Percentiles rank a stretch among this genome's conserved stretches.
These are phyloP conservation scores for Candida ulmi DNA, from an alignment of 805 yeast genomes.

Conservation along the genomic window DNA sequence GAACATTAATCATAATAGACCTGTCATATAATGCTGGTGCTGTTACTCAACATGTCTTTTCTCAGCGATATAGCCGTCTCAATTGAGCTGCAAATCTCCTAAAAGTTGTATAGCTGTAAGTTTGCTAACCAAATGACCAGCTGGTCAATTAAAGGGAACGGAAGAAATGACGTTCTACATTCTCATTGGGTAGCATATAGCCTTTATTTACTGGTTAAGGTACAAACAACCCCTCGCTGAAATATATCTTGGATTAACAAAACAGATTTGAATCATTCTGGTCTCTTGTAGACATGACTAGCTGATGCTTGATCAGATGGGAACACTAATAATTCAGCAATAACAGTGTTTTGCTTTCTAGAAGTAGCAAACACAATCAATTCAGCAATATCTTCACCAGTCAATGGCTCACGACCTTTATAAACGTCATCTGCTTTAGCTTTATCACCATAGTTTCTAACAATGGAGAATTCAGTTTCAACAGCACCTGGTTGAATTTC, in stretches of 20 bases:
- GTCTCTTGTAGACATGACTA: conserved; percentile 51
- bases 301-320: conserved; percentile 85
- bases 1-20: too few relatives aligned
- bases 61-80: too few relatives aligned
- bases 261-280: conserved; percentile 28
- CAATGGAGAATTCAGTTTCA: conserved; percentile 59
- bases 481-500: conserved; percentile 69
- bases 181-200: too few relatives aligned
- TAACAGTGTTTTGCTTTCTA: conserved; percentile 52
- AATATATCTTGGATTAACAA: not conserved
- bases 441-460: conserved; percentile 54
- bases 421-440: conserved; percentile 51
- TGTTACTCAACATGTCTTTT: too few relatives aligned
- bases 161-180: too few relatives aligned
- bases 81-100: too few relatives aligned
- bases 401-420: conserved; percentile 48
- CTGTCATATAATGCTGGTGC: too few relatives aligned
- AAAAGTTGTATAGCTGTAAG: too few relatives aligned
- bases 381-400: conserved; percentile 58
- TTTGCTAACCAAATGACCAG: too few relatives aligned
- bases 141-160: too few relatives aligned
- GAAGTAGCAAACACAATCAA: conserved; percentile 52
- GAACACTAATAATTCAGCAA: conserved; percentile 75
- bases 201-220: too few relatives aligned
- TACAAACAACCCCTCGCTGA: too few relatives aligned